Conservation (phyloP, 441 rosid species). For the Aleurites moluccanus region DNA sequence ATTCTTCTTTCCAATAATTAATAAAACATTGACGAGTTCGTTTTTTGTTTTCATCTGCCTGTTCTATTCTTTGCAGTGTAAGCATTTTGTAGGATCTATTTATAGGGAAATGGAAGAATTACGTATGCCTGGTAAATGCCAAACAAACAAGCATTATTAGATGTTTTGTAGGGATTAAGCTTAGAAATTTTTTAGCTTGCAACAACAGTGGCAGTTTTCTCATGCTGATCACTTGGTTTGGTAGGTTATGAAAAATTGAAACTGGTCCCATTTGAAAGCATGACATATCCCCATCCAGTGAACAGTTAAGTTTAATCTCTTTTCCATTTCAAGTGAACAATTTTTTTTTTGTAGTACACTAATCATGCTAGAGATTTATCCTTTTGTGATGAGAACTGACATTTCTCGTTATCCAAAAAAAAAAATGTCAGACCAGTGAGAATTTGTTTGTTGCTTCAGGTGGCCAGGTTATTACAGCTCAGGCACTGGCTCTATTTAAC, state of each 20-base stretch:
- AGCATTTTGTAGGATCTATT: constrained; percentile 7
- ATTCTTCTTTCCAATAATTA: neutral
- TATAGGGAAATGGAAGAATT: neutral
- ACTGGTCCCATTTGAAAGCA: constrained; percentile 8
- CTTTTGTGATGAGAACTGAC: constrained; percentile 12
- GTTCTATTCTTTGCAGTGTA: neutral
- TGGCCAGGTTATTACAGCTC: neutral
- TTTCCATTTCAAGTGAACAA: neutral
- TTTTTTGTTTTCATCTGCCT: neutral
- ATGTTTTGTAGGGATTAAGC: neutral
- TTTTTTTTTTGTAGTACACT: neutral
- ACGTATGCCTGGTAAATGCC: neutral
- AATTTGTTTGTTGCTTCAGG: neutral
- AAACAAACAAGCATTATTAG: neutral
- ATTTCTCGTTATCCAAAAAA: constrained; percentile 7
- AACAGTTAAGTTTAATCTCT: constrained; percentile 7
- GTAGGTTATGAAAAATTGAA: neutral
- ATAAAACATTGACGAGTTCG: no score
- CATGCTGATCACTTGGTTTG: neutral
- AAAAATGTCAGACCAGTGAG: neutral
- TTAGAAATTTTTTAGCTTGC: neutral
- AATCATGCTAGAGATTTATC: constrained; percentile 7
- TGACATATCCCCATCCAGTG: constrained; percentile 12
- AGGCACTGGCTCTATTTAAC: neutral
- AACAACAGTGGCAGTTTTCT: neutral